These are phyloP conservation scores for Blakeslea trispora DNA, from an alignment of 371 early-diverging fungal species.

Conservation along the genomic window DNA sequence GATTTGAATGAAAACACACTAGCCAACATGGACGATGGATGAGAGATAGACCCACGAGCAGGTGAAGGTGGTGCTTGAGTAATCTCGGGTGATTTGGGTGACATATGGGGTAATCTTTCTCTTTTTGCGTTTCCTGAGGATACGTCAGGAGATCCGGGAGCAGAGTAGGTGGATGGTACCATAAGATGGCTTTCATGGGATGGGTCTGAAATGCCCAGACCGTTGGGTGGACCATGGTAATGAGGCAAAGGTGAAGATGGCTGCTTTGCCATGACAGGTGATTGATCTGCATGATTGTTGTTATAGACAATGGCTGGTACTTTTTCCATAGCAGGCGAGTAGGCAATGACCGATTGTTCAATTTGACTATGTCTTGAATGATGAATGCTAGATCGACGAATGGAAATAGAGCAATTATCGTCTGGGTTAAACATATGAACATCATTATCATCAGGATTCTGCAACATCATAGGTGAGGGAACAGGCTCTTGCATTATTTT, in stretches of 20 bases:
- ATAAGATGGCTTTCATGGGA: not conserved
- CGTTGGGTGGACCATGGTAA: not conserved
- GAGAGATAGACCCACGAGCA: not conserved
- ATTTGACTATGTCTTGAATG: constrained; percentile 23
- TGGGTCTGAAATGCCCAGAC: constrained; percentile 18
- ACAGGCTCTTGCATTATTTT: not conserved
- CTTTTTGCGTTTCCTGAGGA: not conserved
- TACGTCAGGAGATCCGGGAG: constrained; percentile 2
- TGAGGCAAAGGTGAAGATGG: not conserved
- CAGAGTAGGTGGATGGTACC: not conserved
- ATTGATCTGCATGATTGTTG: constrained; percentile 2
- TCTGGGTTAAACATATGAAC: constrained; percentile 44
- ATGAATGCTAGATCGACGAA: constrained; percentile 32
- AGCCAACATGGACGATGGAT: constrained; percentile 13
- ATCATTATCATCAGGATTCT: constrained; percentile 23
- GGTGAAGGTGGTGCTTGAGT: constrained; percentile 12
- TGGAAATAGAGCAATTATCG: constrained; percentile 41
- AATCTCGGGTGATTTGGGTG: constrained; percentile 10
- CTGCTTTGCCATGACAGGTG: not conserved
- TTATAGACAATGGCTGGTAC: constrained; percentile 24
- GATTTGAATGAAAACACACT: constrained; percentile 20
- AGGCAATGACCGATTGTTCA: constrained; percentile 10
- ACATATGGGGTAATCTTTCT: not conserved
- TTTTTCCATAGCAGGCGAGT: constrained; percentile 13
- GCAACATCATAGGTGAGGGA: constrained; percentile 9